Evolutionary conservation across 345 rosid genomes (phyloP).

Genomic region (Sisymbrium irio): DNA sequence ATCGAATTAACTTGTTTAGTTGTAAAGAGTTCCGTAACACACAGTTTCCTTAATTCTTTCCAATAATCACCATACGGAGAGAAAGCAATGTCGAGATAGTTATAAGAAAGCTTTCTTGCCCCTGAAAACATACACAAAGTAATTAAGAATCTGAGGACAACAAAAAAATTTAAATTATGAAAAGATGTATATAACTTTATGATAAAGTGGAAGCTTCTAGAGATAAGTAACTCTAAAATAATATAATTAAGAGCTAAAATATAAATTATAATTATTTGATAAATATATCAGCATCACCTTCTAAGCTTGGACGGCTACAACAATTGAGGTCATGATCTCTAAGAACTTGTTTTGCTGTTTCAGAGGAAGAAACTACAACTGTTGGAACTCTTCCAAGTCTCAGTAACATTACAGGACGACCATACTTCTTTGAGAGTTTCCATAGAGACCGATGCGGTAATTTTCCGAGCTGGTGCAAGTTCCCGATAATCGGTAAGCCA

Average conservation of each 20-base stretch:
- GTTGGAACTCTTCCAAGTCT: constrained; percentile 28
- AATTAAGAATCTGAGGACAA: neutral
- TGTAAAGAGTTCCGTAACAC: constrained; percentile 35
- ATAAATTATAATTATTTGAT: no score
- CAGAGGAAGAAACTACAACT: constrained; percentile 30
- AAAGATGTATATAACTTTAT: neutral
- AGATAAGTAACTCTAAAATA: no score
- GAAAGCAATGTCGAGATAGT: constrained; percentile 33
- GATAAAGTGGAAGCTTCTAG: no score
- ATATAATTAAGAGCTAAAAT: no score
- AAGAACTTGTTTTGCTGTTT: constrained; percentile 31
- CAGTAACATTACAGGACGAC: constrained; percentile 33
- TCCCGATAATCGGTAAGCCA: constrained; percentile 44
- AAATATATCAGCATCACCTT: no score
- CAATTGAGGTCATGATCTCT: constrained; percentile 37
- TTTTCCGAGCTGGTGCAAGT: constrained; percentile 46
- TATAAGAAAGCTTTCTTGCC: constrained; percentile 34
- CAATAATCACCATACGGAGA: constrained; percentile 39
- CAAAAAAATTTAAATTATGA: neutral
- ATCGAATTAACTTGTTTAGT: constrained; percentile 14
- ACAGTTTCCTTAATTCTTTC: constrained; percentile 35
- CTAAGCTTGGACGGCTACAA: constrained; percentile 42
- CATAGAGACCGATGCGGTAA: constrained; percentile 30
- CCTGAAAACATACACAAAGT: constrained; percentile 3
- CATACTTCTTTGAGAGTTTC: constrained; percentile 25